phyloP scores from a whole-genome alignment of 768 basidiomycete genomes.

The Hirschioporus abietinus region DNA sequence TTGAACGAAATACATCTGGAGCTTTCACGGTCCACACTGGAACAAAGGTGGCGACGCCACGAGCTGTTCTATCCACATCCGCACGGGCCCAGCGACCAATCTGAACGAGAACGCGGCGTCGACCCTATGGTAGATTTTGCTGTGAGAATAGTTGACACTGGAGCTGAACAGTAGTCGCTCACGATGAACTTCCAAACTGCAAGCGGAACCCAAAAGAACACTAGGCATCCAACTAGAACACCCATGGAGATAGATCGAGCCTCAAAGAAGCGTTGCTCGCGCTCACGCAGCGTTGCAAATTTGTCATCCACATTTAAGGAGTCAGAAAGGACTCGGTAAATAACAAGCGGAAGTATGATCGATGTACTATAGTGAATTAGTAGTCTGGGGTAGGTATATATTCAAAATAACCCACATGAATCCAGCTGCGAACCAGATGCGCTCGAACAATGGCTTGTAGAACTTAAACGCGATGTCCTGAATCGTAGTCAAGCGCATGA shows the following conservation, averaged over 20 bases:
- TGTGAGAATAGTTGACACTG: not conserved
- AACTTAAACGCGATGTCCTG: constrained; percentile 32
- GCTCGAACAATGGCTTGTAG: constrained; percentile 40
- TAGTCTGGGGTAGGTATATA: constrained; percentile 4
- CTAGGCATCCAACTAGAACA: constrained; percentile 31
- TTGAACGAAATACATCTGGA: constrained; percentile 33
- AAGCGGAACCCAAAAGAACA: constrained; percentile 37
- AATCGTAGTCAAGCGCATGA: constrained; percentile 33
- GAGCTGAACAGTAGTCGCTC: constrained; percentile 14
- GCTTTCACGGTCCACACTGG: constrained; percentile 38
- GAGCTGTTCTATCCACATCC: constrained; percentile 26
- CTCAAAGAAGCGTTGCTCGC: constrained; percentile 23
- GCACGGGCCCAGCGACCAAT: not conserved
- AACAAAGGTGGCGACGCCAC: constrained; percentile 18
- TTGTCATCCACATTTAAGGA: constrained; percentile 19
- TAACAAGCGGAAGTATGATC: constrained; percentile 33
- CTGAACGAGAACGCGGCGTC: not conserved
- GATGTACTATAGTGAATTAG: constrained; percentile 25
- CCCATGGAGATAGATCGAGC: constrained; percentile 33
- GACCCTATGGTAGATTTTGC: not conserved
- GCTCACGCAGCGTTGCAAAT: constrained; percentile 8
- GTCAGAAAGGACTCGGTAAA: constrained; percentile 30
- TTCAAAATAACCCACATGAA: constrained; percentile 30
- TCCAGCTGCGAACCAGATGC: constrained; percentile 32
- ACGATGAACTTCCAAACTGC: constrained; percentile 42